Base-by-base conservation (phyloP, 2,329 filamentous ascomycete genomes). In the Fusarium temperatum region DNA sequence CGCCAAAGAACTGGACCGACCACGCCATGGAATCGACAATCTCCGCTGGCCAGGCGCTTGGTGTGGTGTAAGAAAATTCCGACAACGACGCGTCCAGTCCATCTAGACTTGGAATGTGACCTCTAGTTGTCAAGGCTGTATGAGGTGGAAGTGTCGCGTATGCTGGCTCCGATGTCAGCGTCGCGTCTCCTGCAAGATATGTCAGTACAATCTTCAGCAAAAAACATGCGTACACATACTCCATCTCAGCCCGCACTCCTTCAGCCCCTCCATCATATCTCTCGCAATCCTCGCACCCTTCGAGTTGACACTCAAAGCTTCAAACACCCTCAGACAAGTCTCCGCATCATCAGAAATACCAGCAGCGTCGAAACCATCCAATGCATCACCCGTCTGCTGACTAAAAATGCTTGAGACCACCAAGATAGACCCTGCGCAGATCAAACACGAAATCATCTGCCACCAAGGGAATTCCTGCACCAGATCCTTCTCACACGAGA, bases 391-490 rank as follows among this genome's bases (percentile, higher is more conserved):
- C 17, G 28, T 28, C 6, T 44, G 38, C 9, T 44, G 54, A 41
- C 36, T 13, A 10, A 57, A 57, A 7, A 57, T 57, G 30, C 41
- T 47, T 0, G 55, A 57, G 22, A 57, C 55, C 3, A 57, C 22
- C 30, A 47, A 36, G 18, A 28, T 57, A 9, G 39, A 47, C 8
- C 41, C 55, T 13, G 55, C 41, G 11, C 41, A 58, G 2, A 58
- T 58, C 30, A 58, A 44, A 47, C 41, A 58, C 3, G 41, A 58
- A 22, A 48, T 58, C 55, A 58, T 58, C 39, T 58, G 30, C 55
- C 55, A 58, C 41, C 41, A 58, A 0, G 41, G 55, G 7, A 58
- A 58, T 22, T 48, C 41, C 28, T 58, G 41, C 3, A 58, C 41
- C 8, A 58, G 35, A 5, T 47, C 55, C 8, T 28, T 32, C 6